Base-by-base conservation (phyloP, 352 stramenopile species). In the Globisporangium mamillatum region DNA sequence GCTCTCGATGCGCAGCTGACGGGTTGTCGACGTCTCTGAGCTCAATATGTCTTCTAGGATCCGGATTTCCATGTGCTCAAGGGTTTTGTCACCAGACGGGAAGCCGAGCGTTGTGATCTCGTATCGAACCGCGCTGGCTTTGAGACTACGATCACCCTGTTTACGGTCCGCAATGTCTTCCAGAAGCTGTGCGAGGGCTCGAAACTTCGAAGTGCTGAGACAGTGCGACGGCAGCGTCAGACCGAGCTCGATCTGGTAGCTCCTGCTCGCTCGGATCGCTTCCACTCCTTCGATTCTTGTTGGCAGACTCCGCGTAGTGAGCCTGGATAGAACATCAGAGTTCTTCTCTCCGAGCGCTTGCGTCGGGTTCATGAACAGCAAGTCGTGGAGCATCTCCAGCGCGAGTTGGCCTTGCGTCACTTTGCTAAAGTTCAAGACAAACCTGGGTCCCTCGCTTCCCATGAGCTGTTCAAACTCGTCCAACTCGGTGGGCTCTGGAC, bases 401-500 rank as follows among this genome's bases (percentile, higher is more conserved):
- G 34, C 22, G 38, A 27, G 16, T 18, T 7, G 38, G 2, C 10
- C 38, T 20, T 20, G 18, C 2, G 25, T 12, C 10, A 48, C 52
- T 10, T 54, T 29, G 12, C 9, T 18, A n/a, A 64, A 55, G 25
- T 64, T 20, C 12, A 64, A n/a, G 38, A 20, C 24, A 64, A 56
- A 22, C 38, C 4, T 4, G 59, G 58, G 36, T 9, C 36, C 59
- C 7, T 64, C 59, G 14, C 59, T 64, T 22, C 16, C 24, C 52
- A 57, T 57, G 41, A 64, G 59, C 34, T 34, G 36, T 9, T 38
- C 59, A n/a, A 53, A 29, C 20, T 64, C 14, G 59, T 64, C 59
- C 4, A 55, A 64, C 14, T 41, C 38, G 59, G 34, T 52, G 60
- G 14, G 27, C 3, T 32, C 22, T 3, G 52, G 18, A 9, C 7